phyloP scores from a whole-genome alignment of 345 rosid species.

The Populus alba region DNA sequence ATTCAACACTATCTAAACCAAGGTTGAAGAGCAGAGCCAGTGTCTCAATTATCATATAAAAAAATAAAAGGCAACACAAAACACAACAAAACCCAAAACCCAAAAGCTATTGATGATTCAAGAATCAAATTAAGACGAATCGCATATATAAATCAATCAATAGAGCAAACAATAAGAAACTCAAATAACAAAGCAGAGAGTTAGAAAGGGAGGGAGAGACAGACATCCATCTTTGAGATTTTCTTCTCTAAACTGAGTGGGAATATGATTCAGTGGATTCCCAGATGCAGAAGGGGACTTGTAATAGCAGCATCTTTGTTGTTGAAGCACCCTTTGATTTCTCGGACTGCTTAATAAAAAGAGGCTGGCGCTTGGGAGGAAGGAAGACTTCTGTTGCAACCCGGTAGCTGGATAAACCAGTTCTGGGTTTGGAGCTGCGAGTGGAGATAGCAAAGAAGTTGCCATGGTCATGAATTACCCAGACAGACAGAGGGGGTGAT shows the following conservation, averaged over 20 bases:
- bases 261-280: slow-evolving; percentile 54
- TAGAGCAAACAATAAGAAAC: neutral
- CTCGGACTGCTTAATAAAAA: slow-evolving; percentile 16
- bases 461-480: slow-evolving; percentile 43
- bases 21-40: neutral
- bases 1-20: neutral
- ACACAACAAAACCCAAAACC: neutral
- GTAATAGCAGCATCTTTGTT: slow-evolving; percentile 18
- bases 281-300: slow-evolving; percentile 42
- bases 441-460: slow-evolving; percentile 46
- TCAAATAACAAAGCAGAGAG: neutral
- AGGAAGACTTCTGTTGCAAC: slow-evolving; percentile 37
- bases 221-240: slow-evolving; percentile 78
- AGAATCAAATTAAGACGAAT: neutral
- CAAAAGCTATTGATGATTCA: neutral
- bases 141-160: neutral
- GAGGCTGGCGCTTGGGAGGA: slow-evolving; percentile 42
- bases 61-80: neutral
- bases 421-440: slow-evolving; percentile 40
- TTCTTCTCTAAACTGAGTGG: slow-evolving; percentile 70
- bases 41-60: neutral
- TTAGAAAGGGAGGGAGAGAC: slow-evolving; percentile 11
- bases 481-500: neutral
- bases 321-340: slow-evolving; percentile 12
- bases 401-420: slow-evolving; percentile 15